Evolutionary conservation across 441 rosid genomes (phyloP), one percentile per base, ranked within the genome.

Genomic region (Manihot esculenta): DNA sequence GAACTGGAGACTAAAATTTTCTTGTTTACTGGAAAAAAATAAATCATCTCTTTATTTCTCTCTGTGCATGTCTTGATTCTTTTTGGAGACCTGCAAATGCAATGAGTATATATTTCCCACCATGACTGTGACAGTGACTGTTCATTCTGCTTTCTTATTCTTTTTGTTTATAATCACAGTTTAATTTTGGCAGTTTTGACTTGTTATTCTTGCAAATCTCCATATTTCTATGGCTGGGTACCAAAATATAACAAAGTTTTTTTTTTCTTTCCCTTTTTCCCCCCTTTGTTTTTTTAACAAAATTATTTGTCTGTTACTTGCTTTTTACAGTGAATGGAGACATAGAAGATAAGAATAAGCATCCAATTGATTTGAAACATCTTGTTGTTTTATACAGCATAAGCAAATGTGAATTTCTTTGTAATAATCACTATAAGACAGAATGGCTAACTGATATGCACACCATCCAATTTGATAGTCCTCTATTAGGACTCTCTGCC

Each of bases 121-220:
- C 63, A 50, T 76, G 84, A 78, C 44, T 64, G 71, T 68, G 84
- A 78, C 44, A 60, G 71, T 68, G 84, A 76, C 79, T 50, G 64
- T 70, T 76, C 78, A 50, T 53, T 77, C 66, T 78, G 33, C 74
- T 66, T 68, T 66, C 61, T 42, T 62, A n/a, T 78, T 53, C 62
- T 49, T 66, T 76, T 53, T 62, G 51, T 58, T 49, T 57, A 73
- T 49, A 67, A 80, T 76, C 49, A 80, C 74, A 66, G 60, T 66
- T 65, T 30, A 62, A 61, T 54, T 50, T 21, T 59, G 66, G n/a
- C 75, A 44, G 27, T 73, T 80, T 66, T 74, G 77, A 68, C 76
- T 41, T 63, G 51, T 56, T 71, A 35, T n/a, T 27, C 59, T 62
- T 54, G 74, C 51, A 17, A 61, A 26, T 62, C 54, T 41, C 20